Evolutionary conservation across 1,284 basidiomycete species (phyloP).

Genomic region (Ceratobasidium sp.): DNA sequence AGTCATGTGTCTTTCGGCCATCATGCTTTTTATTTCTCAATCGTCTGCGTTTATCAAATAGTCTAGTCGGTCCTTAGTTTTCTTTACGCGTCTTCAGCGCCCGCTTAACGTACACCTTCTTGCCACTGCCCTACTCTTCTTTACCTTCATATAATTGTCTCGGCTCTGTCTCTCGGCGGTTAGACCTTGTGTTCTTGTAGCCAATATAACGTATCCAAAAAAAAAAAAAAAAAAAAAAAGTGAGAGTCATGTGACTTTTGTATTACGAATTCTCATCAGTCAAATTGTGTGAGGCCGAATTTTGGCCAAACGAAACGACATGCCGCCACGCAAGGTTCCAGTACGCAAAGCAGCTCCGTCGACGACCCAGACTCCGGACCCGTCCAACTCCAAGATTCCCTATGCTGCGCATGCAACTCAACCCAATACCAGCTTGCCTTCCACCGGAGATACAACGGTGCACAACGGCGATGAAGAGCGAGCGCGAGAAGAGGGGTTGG

Average conservation of each 20-base stretch:
- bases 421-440: neutral
- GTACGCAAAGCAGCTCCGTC: constrained; percentile 29
- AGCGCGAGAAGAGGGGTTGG: constrained; percentile 49
- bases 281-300: neutral
- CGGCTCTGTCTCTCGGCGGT: too few relatives aligned
- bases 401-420: neutral
- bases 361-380: neutral
- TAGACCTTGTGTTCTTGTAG: too few relatives aligned
- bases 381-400: constrained; percentile 3
- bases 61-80: too few relatives aligned
- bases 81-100: too few relatives aligned
- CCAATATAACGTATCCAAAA: too few relatives aligned
- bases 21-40: too few relatives aligned
- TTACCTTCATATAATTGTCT: too few relatives aligned
- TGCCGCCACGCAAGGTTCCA: constrained; percentile 37
- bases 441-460: neutral
- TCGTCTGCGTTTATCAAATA: too few relatives aligned
- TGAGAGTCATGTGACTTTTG: too few relatives aligned
- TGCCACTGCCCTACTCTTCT: neutral
- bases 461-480: constrained; percentile 25
- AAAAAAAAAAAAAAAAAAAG: too few relatives aligned
- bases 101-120: too few relatives aligned
- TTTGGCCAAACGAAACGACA: neutral
- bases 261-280: neutral
- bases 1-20: too few relatives aligned